Base-by-base conservation (phyloP, 2,329 filamentous ascomycete species). In the Periconia macrospinosa region DNA sequence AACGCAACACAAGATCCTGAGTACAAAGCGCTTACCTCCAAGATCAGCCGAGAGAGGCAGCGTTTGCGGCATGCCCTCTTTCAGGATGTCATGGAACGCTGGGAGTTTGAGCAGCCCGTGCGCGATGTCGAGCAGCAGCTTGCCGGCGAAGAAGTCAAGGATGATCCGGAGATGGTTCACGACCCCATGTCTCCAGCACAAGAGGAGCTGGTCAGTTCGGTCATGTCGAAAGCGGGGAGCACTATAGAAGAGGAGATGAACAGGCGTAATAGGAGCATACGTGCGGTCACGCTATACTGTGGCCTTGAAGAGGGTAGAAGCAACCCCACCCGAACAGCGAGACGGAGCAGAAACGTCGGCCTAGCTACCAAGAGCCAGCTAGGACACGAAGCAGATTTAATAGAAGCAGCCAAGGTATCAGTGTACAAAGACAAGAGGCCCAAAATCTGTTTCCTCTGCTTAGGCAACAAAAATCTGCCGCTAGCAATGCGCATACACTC, bases 91-190 rank as follows among this genome's bases (percentile, higher is more conserved):
- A 48, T 54, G 42, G 45, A 54, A 49, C 48, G 45, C 20, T 57
- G 27, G 52, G 48, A 54, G 41, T 55, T 49, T 30, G 41, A 58
- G 45, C 49, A 58, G 44, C 49, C 52, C 1, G 44, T 58, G 19
- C 52, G 49, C 53, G 43, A 62, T 58, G 47, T 64, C 14, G 43
- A 64, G 53, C 41, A 42, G 52, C 53, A 62, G 53, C 59, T 64
- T 57, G 44, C 57, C 54, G 33, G 59, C 48, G 5, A 23, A 15
- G 15, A 30, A 23, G 37, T 52, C 19, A 30, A 56, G 40, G n/a
- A n/a, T n/a, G n/a, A n/a, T n/a, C n/a, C n/a, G n/a, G n/a, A n/a
- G n/a, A n/a, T n/a, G n/a, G n/a, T n/a, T n/a, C n/a, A n/a, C n/a
- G n/a, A n/a, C n/a, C n/a, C n/a, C n/a, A n/a, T n/a, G n/a, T n/a